Percentiles rank a stretch among this genome's conserved stretches.
These are phyloP conservation scores for Fusarium nanum DNA, from an alignment of 2,329 filamentous ascomycete species.

Conservation along the genomic window DNA sequence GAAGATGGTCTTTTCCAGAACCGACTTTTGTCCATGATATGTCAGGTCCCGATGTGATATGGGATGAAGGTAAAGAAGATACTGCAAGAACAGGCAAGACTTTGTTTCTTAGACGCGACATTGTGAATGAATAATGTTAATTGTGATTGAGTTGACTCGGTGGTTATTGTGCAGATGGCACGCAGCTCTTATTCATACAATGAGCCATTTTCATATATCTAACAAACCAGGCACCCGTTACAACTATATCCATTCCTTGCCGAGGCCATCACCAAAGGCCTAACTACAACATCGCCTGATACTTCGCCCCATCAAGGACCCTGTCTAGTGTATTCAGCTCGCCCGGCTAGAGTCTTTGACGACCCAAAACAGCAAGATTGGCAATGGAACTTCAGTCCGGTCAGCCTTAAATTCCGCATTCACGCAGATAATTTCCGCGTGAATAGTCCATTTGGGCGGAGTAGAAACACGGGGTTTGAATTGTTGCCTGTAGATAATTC, in stretches of 20 bases:
- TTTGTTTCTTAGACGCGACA: slow-evolving; percentile 32
- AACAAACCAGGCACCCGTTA: neutral
- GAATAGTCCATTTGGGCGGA: slow-evolving; percentile 11
- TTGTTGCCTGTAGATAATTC: slow-evolving; percentile 22
- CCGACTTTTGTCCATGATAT: slow-evolving; percentile 28
- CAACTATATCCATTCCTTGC: neutral
- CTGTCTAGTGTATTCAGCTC: slow-evolving; percentile 23
- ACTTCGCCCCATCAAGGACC: slow-evolving; percentile 29
- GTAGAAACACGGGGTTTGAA: neutral
- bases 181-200: neutral
- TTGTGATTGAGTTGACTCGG: neutral
- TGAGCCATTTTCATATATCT: neutral
- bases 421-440: slow-evolving; percentile 15
- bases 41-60: slow-evolving; percentile 32
- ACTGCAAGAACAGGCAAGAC: slow-evolving; percentile 26
- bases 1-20: slow-evolving; percentile 28
- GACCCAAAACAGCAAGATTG: slow-evolving; percentile 30
- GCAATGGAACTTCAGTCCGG: neutral
- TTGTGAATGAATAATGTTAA: neutral
- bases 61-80: slow-evolving; percentile 9
- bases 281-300: slow-evolving; percentile 9
- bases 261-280: slow-evolving; percentile 8
- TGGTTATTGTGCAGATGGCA: neutral
- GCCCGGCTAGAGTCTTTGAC: slow-evolving; percentile 17
- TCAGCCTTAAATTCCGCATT: slow-evolving; percentile 25